Percentiles rank a stretch among this genome's conserved stretches.
phyloP scores from a whole-genome alignment of 805 yeast species.

The Zygotorulaspora florentina region DNA sequence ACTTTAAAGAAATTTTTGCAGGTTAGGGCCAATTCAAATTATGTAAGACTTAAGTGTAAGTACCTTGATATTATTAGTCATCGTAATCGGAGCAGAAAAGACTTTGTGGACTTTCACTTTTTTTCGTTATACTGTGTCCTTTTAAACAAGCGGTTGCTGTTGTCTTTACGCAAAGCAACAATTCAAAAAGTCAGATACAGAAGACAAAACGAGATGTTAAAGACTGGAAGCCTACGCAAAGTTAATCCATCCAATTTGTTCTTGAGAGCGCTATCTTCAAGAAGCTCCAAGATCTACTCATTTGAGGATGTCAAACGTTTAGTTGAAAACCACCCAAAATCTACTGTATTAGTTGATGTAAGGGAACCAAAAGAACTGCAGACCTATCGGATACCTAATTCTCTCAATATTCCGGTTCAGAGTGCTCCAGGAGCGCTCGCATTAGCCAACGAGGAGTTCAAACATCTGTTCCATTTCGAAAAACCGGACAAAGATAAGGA shows the following conservation, averaged over 20 bases:
- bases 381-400: conserved; percentile 75
- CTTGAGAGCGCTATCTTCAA: conserved; percentile 17
- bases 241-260: conserved; percentile 4
- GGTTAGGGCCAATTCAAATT: not conserved
- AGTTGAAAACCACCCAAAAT: conserved; percentile 43
- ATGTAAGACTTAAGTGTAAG: not conserved
- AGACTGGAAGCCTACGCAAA: not conserved
- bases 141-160: no score
- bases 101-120: no score
- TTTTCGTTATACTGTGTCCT: no score
- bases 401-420: conserved; percentile 85
- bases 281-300: conserved; percentile 44
- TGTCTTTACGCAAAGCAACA: no score
- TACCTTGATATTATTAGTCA: no score
- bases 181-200: no score
- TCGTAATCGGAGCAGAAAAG: no score
- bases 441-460: conserved; percentile 71
- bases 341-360: conserved; percentile 71
- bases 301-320: conserved; percentile 50
- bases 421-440: conserved; percentile 91
- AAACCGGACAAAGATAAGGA: conserved; percentile 73
- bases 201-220: not conserved
- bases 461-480: conserved; percentile 70
- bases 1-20: conserved; percentile 4
- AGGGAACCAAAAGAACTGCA: conserved; percentile 81